Base-by-base conservation (phyloP, 805 yeast species). In the Candida ovalis region DNA sequence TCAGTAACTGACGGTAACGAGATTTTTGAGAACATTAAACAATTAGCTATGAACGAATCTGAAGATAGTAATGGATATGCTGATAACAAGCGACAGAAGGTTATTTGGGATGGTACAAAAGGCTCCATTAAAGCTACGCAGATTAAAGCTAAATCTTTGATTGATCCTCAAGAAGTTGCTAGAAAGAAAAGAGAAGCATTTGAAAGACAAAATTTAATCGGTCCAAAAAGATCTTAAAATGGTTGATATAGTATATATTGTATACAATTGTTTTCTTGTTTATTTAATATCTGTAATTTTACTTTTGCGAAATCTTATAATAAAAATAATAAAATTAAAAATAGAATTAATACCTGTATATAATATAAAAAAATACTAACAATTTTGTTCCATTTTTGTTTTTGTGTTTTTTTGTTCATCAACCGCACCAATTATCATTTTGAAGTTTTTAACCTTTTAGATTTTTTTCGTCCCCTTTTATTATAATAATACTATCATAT, bases 11-110 rank as follows among this genome's bases (percentile, higher is more conserved):
- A 60, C 23, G 50, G 52, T 4, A 52, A 57, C 1, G 80, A 76
- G 41, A 86, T 81, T 0, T 81, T 77, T 56, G 80, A 74, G 40
- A 85, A 85, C 56, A 77, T 84, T 46, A 80, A 82, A 57, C 63
- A 74, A 17, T 49, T 67, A 25, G 61, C 60, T 21, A 36, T 18
- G 12, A 18, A 17, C 23, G 45, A 21, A 37, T 27, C 43, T 10
- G 25, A 37, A n/a, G 27, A 7, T 8, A 40, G n/a, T 13, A 33
- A 19, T 22, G 35, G 15, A 18, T 37, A 38, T n/a, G 22, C 12
- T 15, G 39, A 38, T 22, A 49, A 43, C 2, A 67, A 65, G 53
- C 62, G 61, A 54, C 60, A 56, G 35, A 64, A 62, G 44, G 52
- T 58, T 4, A 53, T 53, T 3, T 69, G 72, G 72, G 70, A 68